Percentiles rank a stretch among this genome's conserved stretches.
phyloP scores from a whole-genome alignment of 805 yeast species.

The Candida morakotiae region DNA sequence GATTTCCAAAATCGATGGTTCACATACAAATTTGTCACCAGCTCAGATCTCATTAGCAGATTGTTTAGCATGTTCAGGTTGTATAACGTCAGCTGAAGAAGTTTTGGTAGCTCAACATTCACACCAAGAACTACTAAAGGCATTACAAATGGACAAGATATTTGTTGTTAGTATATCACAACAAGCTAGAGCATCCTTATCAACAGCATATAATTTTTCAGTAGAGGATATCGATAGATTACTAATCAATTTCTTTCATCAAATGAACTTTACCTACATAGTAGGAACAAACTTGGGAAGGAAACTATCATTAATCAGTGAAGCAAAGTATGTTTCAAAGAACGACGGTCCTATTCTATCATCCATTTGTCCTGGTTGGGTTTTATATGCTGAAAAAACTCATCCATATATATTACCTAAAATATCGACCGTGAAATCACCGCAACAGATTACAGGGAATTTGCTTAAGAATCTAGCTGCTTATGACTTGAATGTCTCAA shows the following conservation, averaged over 20 bases:
- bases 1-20: slow-evolving; percentile 59
- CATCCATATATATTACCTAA: slow-evolving; percentile 78
- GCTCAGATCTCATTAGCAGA: slow-evolving; percentile 90
- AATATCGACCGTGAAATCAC: slow-evolving; percentile 74
- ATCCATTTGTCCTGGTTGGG: slow-evolving; percentile 94
- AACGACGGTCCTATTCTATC: slow-evolving; percentile 52
- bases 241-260: slow-evolving; percentile 54
- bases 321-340: slow-evolving; percentile 38
- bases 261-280: slow-evolving; percentile 65
- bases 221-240: slow-evolving; percentile 58
- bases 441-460: slow-evolving; percentile 90
- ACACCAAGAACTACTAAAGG: slow-evolving; percentile 69
- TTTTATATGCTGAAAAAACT: slow-evolving; percentile 91
- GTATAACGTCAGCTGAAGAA: slow-evolving; percentile 97
- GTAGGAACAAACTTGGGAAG: slow-evolving; percentile 87
- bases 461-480: slow-evolving; percentile 54
- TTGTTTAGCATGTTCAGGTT: slow-evolving; percentile 95
- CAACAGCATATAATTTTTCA: slow-evolving; percentile 55
- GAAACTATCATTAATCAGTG: slow-evolving; percentile 51
- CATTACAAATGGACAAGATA: slow-evolving; percentile 36
- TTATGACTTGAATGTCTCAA: slow-evolving; percentile 21
- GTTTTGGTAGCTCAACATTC: slow-evolving; percentile 88
- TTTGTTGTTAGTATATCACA: slow-evolving; percentile 82
- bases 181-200: slow-evolving; percentile 79
- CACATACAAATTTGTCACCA: slow-evolving; percentile 51